phyloP scores from a whole-genome alignment of 768 basidiomycete genomes.

The Agaricus subrufescens region DNA sequence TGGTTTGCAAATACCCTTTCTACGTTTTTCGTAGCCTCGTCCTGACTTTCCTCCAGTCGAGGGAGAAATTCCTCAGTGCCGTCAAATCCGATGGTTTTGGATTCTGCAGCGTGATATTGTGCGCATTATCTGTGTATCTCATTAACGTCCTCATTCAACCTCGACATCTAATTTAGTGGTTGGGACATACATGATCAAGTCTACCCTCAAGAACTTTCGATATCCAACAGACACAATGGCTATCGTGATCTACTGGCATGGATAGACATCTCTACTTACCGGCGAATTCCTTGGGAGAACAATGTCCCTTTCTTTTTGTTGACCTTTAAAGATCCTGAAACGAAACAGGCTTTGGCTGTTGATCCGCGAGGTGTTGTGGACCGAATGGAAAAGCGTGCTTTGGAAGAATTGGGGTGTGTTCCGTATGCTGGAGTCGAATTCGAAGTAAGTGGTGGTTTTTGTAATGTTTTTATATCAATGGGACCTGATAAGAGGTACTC shows the following conservation, averaged over 20 bases:
- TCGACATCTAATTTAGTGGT: conserved; percentile 39
- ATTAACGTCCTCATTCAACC: not conserved
- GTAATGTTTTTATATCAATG: not conserved
- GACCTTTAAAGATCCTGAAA: conserved; percentile 86
- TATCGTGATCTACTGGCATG: conserved; percentile 84
- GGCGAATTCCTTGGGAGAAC: conserved; percentile 89
- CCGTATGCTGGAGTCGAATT: conserved; percentile 91
- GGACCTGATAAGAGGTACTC: not conserved
- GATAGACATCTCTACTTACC: conserved; percentile 84
- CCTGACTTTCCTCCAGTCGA: conserved; percentile 66
- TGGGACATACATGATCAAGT: conserved; percentile 92
- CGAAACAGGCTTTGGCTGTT: conserved; percentile 67
- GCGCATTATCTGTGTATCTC: conserved; percentile 19
- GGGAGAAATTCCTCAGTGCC: conserved; percentile 84
- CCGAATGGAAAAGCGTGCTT: conserved; percentile 30
- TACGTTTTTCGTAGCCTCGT: too few species aligned
- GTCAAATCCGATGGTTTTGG: conserved; percentile 81
- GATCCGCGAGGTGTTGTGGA: conserved; percentile 86
- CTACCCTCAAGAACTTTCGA: conserved; percentile 80
- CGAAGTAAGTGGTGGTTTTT: conserved; percentile 51
- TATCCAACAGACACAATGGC: conserved; percentile 90
- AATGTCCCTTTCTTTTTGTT: conserved; percentile 92
- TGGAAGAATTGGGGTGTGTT: conserved; percentile 35
- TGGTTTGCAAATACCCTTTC: conserved; percentile 64
- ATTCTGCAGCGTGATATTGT: conserved; percentile 94